Percentiles rank a stretch among this genome's conserved stretches.
phyloP scores from a whole-genome alignment of 1,139 yeast genomes.

The Magnusiomyces fungicola region DNA sequence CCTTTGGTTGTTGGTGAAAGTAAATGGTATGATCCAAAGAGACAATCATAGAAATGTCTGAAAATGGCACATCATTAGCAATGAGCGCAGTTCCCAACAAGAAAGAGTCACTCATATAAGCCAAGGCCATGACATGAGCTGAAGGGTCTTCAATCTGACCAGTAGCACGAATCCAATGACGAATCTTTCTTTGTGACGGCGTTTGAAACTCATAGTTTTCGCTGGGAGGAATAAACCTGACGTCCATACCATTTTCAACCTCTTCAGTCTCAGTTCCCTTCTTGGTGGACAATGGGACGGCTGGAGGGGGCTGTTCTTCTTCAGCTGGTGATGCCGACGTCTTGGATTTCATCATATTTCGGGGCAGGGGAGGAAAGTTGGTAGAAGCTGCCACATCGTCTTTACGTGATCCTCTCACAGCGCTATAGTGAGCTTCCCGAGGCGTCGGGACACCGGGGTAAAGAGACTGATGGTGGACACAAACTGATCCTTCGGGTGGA shows the following conservation, averaged over 20 bases:
- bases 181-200: slow-evolving; percentile 10
- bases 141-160: slow-evolving; percentile 32
- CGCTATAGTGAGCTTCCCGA: background rate
- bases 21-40: slow-evolving; percentile 64
- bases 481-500: slow-evolving; percentile 19
- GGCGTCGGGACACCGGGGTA: slow-evolving; percentile 10
- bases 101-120: slow-evolving; percentile 55
- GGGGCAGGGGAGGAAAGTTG: too few species aligned
- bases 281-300: slow-evolving; percentile 6
- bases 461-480: slow-evolving; percentile 22
- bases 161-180: slow-evolving; percentile 42
- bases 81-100: slow-evolving; percentile 45
- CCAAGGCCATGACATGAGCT: slow-evolving; percentile 54
- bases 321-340: background rate
- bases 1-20: slow-evolving; percentile 52
- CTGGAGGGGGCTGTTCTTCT: background rate
- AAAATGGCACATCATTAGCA: slow-evolving; percentile 37
- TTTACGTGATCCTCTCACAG: background rate
- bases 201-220: slow-evolving; percentile 7
- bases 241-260: slow-evolving; percentile 6
- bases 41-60: slow-evolving; percentile 44
- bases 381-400: background rate
- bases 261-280: slow-evolving; percentile 4
- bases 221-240: slow-evolving; percentile 3
- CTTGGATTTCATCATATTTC: background rate